Percentiles rank a stretch among this genome's conserved stretches.
Conservation (phyloP, 257 asterid genomes). For the Solanum dulcamara region DNA sequence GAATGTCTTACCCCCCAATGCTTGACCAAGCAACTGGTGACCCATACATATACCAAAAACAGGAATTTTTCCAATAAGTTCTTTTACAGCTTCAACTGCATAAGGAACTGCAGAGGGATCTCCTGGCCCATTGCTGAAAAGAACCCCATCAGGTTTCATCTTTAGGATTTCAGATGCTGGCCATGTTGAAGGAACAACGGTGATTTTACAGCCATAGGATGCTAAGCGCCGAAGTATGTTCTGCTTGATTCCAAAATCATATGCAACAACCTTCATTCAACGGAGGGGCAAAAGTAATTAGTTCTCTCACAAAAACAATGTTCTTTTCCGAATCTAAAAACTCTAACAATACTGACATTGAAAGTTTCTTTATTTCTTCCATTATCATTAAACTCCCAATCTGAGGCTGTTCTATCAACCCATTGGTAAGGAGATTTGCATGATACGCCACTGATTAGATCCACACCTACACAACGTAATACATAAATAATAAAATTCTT, state of each 20-base stretch:
- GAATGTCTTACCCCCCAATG: conserved; percentile 94
- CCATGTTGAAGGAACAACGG: conserved; percentile 91
- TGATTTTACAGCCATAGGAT: conserved; percentile 87
- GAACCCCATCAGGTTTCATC: conserved; percentile 91
- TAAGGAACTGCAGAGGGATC: conserved; percentile 99
- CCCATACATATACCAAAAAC: conserved; percentile 99
- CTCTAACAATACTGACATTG: conserved; percentile 33
- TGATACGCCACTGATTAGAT: conserved; percentile 80
- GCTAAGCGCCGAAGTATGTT: conserved; percentile 85
- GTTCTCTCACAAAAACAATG: not conserved
- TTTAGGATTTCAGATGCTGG: conserved; percentile 79
- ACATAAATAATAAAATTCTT: not conserved
- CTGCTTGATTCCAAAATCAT: conserved; percentile 91
- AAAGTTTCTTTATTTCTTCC: conserved; percentile 34
- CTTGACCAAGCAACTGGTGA: conserved; percentile 96
- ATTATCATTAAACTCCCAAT: conserved; percentile 68
- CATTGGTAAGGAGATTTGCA: conserved; percentile 82
- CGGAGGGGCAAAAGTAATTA: not conserved
- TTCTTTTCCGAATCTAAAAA: not conserved
- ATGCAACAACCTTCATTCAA: conserved; percentile 71
- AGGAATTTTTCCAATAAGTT: conserved; percentile 68
- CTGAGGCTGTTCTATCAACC: conserved; percentile 51
- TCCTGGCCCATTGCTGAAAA: conserved; percentile 96
- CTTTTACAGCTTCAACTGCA: conserved; percentile 81
- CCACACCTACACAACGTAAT: conserved; percentile 56